phyloP scores from a whole-genome alignment of 2,329 filamentous ascomycete genomes.

The Alternaria sp. region DNA sequence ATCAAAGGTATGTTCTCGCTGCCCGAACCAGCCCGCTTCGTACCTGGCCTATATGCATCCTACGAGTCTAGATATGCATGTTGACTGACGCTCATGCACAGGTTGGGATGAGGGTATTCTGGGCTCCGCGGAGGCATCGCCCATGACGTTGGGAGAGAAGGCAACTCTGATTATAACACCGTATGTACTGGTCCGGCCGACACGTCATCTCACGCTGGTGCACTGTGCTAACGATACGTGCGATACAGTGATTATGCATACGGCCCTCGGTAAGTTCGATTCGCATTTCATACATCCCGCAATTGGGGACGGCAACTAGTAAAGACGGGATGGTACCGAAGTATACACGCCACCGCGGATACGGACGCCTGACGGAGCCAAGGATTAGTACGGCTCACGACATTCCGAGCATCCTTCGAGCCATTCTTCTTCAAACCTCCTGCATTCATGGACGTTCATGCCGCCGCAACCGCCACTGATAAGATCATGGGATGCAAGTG shows the following conservation, averaged over 20 bases:
- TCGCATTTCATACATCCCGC: conserved; percentile 6
- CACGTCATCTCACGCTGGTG: neutral
- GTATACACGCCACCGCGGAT: conserved; percentile 2
- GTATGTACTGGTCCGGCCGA: conserved; percentile 58
- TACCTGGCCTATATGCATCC: conserved; percentile 10
- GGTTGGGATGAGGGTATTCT: conserved; percentile 74
- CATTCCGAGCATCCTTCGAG: neutral
- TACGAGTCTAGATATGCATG: conserved; percentile 13
- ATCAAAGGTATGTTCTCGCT: conserved; percentile 74
- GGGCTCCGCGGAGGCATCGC: conserved; percentile 43
- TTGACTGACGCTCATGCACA: conserved; percentile 40
- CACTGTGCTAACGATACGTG: conserved; percentile 28
- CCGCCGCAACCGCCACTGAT: conserved; percentile 18
- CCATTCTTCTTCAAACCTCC: conserved; percentile 3
- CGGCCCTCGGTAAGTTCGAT: conserved; percentile 46
- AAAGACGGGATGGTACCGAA: conserved; percentile 9
- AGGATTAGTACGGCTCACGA: conserved; percentile 1
- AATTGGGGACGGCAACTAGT: conserved; percentile 8
- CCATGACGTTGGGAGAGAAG: conserved; percentile 92
- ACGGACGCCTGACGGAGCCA: neutral
- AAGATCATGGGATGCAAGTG: conserved; percentile 15
- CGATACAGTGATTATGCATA: conserved; percentile 50
- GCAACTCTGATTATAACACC: conserved; percentile 81
- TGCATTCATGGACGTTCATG: neutral
- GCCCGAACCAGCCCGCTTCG: conserved; percentile 8